Conservation (phyloP, 176 grass and related monocot genomes). For the Raddia guianensis region DNA sequence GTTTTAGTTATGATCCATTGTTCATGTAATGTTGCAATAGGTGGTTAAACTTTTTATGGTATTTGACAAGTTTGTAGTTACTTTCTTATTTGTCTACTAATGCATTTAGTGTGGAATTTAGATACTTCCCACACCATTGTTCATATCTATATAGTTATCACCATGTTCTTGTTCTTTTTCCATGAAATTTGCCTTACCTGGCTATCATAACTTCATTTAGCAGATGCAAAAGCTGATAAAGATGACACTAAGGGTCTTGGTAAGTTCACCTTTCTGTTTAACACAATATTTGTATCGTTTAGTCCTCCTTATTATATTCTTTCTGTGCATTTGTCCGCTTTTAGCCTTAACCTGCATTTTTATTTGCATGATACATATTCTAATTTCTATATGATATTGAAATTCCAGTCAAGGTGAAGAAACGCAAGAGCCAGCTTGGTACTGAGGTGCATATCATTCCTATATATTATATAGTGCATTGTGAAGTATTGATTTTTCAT, state of each 20-base stretch:
- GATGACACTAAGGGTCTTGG: constrained; percentile 60
- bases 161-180: constrained; percentile 1
- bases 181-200: constrained; percentile 36
- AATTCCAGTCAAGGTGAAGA: constrained; percentile 76
- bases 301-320: constrained; percentile 1
- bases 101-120: not conserved
- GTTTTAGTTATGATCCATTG: not conserved
- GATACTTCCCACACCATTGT: not conserved
- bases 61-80: not conserved
- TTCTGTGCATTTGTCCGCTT: constrained; percentile 18
- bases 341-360: not conserved
- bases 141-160: not conserved
- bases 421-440: constrained; percentile 73
- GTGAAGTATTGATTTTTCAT: constrained; percentile 19
- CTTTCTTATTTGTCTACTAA: constrained; percentile 4
- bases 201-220: constrained; percentile 15
- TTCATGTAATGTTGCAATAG: constrained; percentile 24
- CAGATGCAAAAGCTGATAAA: constrained; percentile 74
- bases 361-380: not conserved
- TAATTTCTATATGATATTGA: constrained; percentile 43
- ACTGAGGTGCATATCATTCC: constrained; percentile 57
- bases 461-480: constrained; percentile 2
- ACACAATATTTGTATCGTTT: constrained; percentile 9
- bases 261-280: constrained; percentile 36
- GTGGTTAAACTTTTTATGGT: constrained; percentile 24